phyloP scores from a whole-genome alignment of 371 early-diverging fungal species.

The Lichtheimia hyalospora region DNA sequence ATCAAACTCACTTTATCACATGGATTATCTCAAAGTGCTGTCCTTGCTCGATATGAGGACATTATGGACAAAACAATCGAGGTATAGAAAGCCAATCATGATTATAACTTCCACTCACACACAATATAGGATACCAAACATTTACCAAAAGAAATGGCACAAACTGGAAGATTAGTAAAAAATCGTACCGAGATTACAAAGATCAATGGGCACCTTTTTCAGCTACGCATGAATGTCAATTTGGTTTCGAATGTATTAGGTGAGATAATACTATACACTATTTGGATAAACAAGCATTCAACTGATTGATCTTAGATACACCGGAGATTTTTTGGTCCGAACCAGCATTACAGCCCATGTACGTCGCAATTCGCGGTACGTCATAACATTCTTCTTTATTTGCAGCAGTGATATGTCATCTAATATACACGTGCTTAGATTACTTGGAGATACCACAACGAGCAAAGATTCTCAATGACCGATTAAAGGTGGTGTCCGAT shows the following conservation, averaged over 20 bases:
- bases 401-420: not conserved
- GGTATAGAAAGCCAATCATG: slow-evolving; percentile 14
- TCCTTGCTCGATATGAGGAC: slow-evolving; percentile 69
- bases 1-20: slow-evolving; percentile 74
- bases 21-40: slow-evolving; percentile 69
- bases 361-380: slow-evolving; percentile 46
- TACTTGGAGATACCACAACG: slow-evolving; percentile 84
- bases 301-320: slow-evolving; percentile 27
- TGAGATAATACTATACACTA: slow-evolving; percentile 11
- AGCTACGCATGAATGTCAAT: slow-evolving; percentile 58
- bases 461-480: slow-evolving; percentile 81
- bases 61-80: slow-evolving; percentile 71
- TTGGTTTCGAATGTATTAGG: slow-evolving; percentile 55
- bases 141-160: slow-evolving; percentile 52
- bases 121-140: slow-evolving; percentile 42
- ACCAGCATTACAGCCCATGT: slow-evolving; percentile 54
- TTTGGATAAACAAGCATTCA: not conserved
- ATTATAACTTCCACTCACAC: not conserved
- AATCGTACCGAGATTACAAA: slow-evolving; percentile 72
- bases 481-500: slow-evolving; percentile 79
- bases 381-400: not conserved
- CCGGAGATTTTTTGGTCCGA: slow-evolving; percentile 63
- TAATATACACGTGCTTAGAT: slow-evolving; percentile 20
- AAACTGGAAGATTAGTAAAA: slow-evolving; percentile 48
- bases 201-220: slow-evolving; percentile 77